phyloP scores from a whole-genome alignment of 2,329 filamentous ascomycete genomes.

The Paracamarosporium sp. region DNA sequence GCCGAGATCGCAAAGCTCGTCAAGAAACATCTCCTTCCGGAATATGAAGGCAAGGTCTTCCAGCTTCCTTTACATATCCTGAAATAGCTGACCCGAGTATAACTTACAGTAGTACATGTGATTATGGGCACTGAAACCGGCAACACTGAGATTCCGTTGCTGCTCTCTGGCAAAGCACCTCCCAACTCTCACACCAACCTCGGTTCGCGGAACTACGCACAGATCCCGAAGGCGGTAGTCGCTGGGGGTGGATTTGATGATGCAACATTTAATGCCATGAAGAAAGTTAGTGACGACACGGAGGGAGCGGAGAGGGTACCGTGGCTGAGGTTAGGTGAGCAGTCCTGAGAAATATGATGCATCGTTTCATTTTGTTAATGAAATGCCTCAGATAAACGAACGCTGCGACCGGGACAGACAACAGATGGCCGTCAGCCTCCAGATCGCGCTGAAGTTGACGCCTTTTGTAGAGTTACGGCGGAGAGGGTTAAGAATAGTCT shows the following conservation, averaged over 20 bases:
- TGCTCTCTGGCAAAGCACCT: too few relatives aligned
- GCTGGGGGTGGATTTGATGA: conserved; percentile 19
- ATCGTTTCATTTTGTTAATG: too few relatives aligned
- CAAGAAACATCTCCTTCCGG: conserved; percentile 7
- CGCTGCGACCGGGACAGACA: neutral
- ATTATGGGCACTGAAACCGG: too few relatives aligned
- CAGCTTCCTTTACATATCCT: too few relatives aligned
- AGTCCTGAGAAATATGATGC: too few relatives aligned
- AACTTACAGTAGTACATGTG: too few relatives aligned
- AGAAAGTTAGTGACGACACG: conserved; percentile 4
- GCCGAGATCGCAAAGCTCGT: conserved; percentile 9
- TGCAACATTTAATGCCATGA: conserved; percentile 9
- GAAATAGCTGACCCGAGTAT: too few relatives aligned
- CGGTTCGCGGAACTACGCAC: too few relatives aligned
- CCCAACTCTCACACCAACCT: too few relatives aligned
- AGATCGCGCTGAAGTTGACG: neutral
- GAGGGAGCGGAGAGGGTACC: too few relatives aligned
- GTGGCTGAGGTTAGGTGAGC: too few relatives aligned
- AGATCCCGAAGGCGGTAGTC: too few relatives aligned
- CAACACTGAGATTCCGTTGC: neutral
- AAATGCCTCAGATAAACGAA: conserved; percentile 5
- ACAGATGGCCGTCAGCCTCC: conserved; percentile 1
- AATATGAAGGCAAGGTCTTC: conserved; percentile 17
- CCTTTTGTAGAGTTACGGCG: conserved; percentile 9
- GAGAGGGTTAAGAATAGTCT: conserved; percentile 8